These are phyloP conservation scores for Podospora sp. DNA, from an alignment of 495 filamentous ascomycete species.

Conservation along the genomic window DNA sequence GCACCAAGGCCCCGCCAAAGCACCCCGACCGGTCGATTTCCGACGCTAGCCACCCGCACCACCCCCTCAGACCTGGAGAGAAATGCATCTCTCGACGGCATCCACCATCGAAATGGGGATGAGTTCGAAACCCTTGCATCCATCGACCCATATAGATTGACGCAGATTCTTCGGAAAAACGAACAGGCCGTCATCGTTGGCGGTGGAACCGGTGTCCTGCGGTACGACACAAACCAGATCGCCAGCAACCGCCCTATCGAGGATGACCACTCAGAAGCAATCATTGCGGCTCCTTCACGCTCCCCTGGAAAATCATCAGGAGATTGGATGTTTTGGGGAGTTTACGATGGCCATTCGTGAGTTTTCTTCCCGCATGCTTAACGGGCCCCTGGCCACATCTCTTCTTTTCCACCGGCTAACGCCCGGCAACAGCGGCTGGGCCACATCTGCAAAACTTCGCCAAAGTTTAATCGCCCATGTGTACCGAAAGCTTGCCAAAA, in stretches of 20 bases:
- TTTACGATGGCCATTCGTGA: constrained; percentile 12
- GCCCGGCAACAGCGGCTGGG: constrained; percentile 3
- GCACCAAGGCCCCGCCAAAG: not conserved
- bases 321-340: constrained; percentile 16
- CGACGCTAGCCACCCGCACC: not conserved
- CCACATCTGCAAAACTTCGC: constrained; percentile 10
- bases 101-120: not conserved
- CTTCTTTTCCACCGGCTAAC: not conserved
- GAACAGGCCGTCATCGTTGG: not conserved
- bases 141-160: not conserved
- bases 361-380: not conserved
- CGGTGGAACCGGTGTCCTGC: not conserved
- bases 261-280: constrained; percentile 6
- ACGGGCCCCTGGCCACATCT: too few relatives aligned
- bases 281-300: not conserved
- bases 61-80: not conserved
- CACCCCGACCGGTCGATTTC: not conserved
- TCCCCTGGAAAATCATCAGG: not conserved
- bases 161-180: constrained; percentile 3
- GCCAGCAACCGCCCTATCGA: constrained; percentile 12
- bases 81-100: not conserved
- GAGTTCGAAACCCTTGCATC: not conserved
- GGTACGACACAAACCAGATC: constrained; percentile 11
- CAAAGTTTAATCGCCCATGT: constrained; percentile 11
- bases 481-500: not conserved